Conservation (phyloP, 1,139 yeast genomes). For the Suhomyces ambrosiae region DNA sequence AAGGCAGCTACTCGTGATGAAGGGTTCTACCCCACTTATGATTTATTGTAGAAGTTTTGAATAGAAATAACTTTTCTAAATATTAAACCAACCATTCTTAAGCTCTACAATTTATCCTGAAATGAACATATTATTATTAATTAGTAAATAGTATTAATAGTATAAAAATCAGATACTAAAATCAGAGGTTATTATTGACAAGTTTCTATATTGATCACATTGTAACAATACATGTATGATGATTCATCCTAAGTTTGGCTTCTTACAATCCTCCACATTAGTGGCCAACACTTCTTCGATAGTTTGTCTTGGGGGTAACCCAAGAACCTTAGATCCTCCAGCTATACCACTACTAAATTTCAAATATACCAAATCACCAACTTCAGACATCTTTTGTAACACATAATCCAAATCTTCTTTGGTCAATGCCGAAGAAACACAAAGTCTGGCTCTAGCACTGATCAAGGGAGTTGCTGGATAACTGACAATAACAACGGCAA, state of each 20-base stretch:
- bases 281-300: slow-evolving; percentile 74
- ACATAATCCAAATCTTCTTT: slow-evolving; percentile 90
- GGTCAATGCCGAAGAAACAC: slow-evolving; percentile 89
- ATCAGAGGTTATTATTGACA: slow-evolving; percentile 3
- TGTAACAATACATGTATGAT: slow-evolving; percentile 1
- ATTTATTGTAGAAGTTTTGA: too few relatives aligned
- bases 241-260: slow-evolving; percentile 20
- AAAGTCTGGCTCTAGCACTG: slow-evolving; percentile 86
- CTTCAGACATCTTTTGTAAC: slow-evolving; percentile 68
- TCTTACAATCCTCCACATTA: slow-evolving; percentile 72
- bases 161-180: slow-evolving; percentile 4
- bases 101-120: too few relatives aligned
- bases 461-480: slow-evolving; percentile 97
- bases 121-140: slow-evolving; percentile 11
- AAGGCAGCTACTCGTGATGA: too few relatives aligned
- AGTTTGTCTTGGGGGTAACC: slow-evolving; percentile 72
- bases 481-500: slow-evolving; percentile 95
- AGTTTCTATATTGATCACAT: slow-evolving; percentile 3
- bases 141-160: slow-evolving; percentile 5
- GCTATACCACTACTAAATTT: slow-evolving; percentile 80
- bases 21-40: too few relatives aligned
- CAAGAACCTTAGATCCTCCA: slow-evolving; percentile 60
- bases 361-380: slow-evolving; percentile 76
- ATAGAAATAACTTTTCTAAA: too few relatives aligned
- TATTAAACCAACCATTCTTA: too few relatives aligned